These are phyloP conservation scores for Abelmoschus esculentus DNA, from an alignment of 345 rosid species.

Conservation along the genomic window DNA sequence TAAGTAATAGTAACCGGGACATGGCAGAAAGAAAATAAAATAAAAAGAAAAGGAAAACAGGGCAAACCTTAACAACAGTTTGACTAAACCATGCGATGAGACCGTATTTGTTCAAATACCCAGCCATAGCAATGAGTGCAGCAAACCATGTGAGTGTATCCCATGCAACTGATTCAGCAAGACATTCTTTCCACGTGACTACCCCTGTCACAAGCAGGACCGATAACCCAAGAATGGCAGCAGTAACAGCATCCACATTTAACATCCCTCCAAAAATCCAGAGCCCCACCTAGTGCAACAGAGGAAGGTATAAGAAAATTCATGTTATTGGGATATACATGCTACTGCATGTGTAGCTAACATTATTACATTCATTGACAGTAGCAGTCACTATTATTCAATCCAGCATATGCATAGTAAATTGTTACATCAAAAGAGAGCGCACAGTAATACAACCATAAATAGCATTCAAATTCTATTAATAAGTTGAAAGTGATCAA, in stretches of 20 bases:
- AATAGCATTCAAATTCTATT: background rate
- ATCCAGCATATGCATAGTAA: background rate
- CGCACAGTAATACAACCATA: background rate
- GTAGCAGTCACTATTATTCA: background rate
- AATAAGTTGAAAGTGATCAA: background rate
- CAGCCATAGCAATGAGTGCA: constrained; percentile 99
- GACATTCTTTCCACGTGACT: constrained; percentile 99
- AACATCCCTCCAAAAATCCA: constrained; percentile 85
- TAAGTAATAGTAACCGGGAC: background rate
- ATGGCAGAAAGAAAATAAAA: background rate
- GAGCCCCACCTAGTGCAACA: constrained; percentile 68
- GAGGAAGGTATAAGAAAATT: constrained; percentile 10
- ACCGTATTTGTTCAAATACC: constrained; percentile 97
- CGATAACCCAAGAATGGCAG: constrained; percentile 97
- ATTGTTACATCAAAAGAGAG: background rate
- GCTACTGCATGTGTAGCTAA: background rate
- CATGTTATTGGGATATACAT: background rate
- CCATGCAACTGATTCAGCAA: constrained; percentile 95
- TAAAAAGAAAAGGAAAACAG: constrained; percentile 6
- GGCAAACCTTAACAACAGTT: constrained; percentile 86
- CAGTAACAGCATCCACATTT: constrained; percentile 89
- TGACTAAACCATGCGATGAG: constrained; percentile 98
- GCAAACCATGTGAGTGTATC: constrained; percentile 99
- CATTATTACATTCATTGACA: background rate
- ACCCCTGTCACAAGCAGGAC: constrained; percentile 86